Evolutionary conservation across 805 yeast species (phyloP).

Genomic region (Candida tallmaniae): DNA sequence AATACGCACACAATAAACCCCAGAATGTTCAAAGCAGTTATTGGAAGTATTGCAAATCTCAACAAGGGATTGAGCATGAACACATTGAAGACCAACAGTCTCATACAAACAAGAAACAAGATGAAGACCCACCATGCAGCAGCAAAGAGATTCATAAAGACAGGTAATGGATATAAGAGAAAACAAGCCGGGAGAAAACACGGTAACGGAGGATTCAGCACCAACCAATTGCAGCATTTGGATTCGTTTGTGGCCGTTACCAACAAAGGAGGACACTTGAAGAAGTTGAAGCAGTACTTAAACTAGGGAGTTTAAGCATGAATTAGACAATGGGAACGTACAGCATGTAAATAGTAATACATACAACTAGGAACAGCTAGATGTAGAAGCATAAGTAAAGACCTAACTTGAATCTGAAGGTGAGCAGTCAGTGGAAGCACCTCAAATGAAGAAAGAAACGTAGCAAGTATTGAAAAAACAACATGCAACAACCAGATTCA

Average conservation of each 20-base stretch:
- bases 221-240: constrained; percentile 52
- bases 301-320: too few species aligned
- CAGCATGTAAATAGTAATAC: background rate
- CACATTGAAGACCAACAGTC: constrained; percentile 2
- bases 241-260: constrained; percentile 55
- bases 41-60: background rate
- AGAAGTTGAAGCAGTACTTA: constrained; percentile 42
- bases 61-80: background rate
- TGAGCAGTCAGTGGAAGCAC: too few species aligned
- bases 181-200: constrained; percentile 81
- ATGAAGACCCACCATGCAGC: constrained; percentile 85
- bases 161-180: constrained; percentile 56
- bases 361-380: background rate
- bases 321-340: too few species aligned
- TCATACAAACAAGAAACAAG: constrained; percentile 38
- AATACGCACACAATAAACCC: too few species aligned
- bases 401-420: too few species aligned
- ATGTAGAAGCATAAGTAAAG: background rate
- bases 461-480: background rate
- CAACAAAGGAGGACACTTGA: constrained; percentile 49
- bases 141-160: constrained; percentile 80
- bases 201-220: constrained; percentile 87
- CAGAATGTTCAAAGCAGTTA: constrained; percentile 1
- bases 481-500: background rate
- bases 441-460: too few species aligned